A percentile compares a stretch with the other conserved stretches of the same genome.
Conservation (phyloP, 2,329 filamentous ascomycete genomes). For the Intubia oerlemansii region DNA sequence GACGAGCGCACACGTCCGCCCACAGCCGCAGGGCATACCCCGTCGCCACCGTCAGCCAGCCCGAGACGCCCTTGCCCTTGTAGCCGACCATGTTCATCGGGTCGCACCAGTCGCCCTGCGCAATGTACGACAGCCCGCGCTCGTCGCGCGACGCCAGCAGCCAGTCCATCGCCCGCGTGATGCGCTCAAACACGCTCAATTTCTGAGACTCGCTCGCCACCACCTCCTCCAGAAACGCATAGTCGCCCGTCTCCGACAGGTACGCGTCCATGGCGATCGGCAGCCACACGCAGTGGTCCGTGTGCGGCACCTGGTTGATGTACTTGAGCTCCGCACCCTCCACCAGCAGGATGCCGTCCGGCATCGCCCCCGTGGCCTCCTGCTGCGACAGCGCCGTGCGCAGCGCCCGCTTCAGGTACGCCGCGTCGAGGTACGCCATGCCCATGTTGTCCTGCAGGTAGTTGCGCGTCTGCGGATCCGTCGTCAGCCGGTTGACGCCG, state of each 20-base stretch:
- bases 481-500: constrained; percentile 34
- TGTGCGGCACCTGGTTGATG: constrained; percentile 39
- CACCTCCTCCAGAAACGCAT: no score
- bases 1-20: constrained; percentile 27
- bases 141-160: constrained; percentile 26
- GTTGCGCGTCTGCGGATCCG: constrained; percentile 36
- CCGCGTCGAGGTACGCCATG: constrained; percentile 33
- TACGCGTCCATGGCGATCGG: constrained; percentile 32
- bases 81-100: constrained; percentile 42
- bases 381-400: constrained; percentile 29
- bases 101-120: constrained; percentile 38
- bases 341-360: constrained; percentile 30
- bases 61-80: constrained; percentile 33
- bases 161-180: constrained; percentile 36
- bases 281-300: constrained; percentile 37
- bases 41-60: constrained; percentile 34
- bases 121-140: constrained; percentile 33
- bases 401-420: constrained; percentile 25
- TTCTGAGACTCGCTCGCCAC: no score
- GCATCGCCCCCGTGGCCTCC: constrained; percentile 32
- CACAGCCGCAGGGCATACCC: constrained; percentile 29
- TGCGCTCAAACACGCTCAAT: constrained; percentile 29
- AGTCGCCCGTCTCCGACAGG: constrained; percentile 32
- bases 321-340: constrained; percentile 35
- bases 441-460: constrained; percentile 40